phyloP scores from a whole-genome alignment of 768 basidiomycete species.

The Polyporus arcularius region DNA sequence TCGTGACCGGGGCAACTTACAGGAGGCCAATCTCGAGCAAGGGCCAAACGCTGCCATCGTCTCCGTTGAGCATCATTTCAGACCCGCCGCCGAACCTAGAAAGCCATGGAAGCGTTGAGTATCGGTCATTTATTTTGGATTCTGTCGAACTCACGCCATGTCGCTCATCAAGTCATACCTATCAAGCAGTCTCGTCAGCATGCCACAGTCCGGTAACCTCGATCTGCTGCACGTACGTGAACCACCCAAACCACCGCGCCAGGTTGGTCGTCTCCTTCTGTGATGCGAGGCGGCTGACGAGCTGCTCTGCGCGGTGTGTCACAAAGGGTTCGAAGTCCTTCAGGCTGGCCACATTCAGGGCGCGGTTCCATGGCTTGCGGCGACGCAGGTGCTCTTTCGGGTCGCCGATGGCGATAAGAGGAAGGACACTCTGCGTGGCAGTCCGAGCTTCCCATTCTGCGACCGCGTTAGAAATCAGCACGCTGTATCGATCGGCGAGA shows the following conservation, averaged over 20 bases:
- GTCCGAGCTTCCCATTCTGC: constrained; percentile 17
- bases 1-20: constrained; percentile 21
- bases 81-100: constrained; percentile 41
- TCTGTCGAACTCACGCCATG: constrained; percentile 27
- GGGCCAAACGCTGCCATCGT: constrained; percentile 32
- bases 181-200: constrained; percentile 18
- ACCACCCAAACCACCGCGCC: constrained; percentile 38
- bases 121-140: background rate
- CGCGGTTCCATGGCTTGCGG: constrained; percentile 43
- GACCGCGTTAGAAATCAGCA: background rate
- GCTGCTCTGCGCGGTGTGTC: constrained; percentile 26
- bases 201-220: background rate
- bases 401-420: constrained; percentile 35
- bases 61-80: constrained; percentile 39
- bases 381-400: constrained; percentile 35
- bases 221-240: constrained; percentile 34
- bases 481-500: background rate
- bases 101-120: background rate
- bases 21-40: constrained; percentile 31
- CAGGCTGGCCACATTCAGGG: constrained; percentile 36
- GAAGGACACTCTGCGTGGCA: constrained; percentile 12
- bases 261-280: constrained; percentile 30
- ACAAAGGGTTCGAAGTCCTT: constrained; percentile 33
- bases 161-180: constrained; percentile 36
- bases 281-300: constrained; percentile 23